Conservation (phyloP, 78 protist species). For the Bigelowiella natans region DNA sequence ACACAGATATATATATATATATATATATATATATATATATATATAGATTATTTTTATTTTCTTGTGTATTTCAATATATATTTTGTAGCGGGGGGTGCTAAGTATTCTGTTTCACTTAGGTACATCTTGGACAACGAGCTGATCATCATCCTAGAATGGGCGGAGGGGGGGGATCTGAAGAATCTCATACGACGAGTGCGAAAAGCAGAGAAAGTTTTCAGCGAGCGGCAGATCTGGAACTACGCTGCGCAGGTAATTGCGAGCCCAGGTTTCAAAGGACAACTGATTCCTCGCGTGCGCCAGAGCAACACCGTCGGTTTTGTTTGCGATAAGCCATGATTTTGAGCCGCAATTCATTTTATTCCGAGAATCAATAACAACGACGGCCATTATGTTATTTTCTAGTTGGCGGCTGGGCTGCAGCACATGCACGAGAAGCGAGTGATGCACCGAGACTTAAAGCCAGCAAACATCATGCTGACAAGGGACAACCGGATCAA, state of each 20-base stretch:
- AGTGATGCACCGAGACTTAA: conserved; percentile 58
- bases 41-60: not conserved
- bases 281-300: no score
- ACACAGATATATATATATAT: not conserved
- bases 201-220: not conserved
- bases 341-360: no score
- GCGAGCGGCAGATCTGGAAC: not conserved
- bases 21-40: not conserved
- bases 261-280: not conserved
- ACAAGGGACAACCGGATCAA: not conserved
- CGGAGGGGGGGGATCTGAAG: not conserved
- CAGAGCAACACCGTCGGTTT: no score
- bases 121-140: not conserved
- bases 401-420: not conserved
- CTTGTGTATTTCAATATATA: not conserved
- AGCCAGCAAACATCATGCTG: conserved; percentile 50
- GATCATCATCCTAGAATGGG: not conserved
- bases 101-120: no score
- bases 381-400: not conserved
- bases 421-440: conserved; percentile 29
- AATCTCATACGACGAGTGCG: not conserved
- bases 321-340: no score
- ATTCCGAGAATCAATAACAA: no score
- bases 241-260: not conserved
- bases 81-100: no score